Conservation (phyloP, 345 rosid species). For the Gossypium australe region DNA sequence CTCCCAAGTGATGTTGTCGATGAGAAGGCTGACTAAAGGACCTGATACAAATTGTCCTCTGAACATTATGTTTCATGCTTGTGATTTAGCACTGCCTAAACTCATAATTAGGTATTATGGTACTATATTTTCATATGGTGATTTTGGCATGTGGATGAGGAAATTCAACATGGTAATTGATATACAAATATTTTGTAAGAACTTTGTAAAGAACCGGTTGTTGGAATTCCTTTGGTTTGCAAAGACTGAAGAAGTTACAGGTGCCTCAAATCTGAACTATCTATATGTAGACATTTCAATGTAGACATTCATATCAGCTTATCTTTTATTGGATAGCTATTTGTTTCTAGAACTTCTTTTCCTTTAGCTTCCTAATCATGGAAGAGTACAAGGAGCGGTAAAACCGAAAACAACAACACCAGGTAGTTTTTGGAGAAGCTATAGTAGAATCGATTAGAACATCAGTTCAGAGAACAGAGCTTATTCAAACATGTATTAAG, state of each 20-base stretch:
- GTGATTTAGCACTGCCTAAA: background rate
- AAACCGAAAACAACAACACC: background rate
- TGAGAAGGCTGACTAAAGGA: constrained; percentile 24
- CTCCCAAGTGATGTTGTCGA: constrained; percentile 39
- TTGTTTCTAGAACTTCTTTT: background rate
- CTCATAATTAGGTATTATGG: background rate
- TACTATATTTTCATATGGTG: background rate
- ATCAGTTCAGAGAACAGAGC: background rate
- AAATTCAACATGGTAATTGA: background rate
- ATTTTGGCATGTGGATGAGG: background rate
- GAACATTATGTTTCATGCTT: constrained; percentile 6
- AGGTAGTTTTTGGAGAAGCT: background rate
- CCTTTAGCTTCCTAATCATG: background rate
- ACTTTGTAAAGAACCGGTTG: background rate
- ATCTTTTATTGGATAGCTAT: background rate
- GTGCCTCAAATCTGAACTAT: background rate
- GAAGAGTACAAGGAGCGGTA: background rate
- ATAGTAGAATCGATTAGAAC: background rate
- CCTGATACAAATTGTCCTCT: constrained; percentile 11
- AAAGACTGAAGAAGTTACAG: background rate
- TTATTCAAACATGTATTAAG: background rate
- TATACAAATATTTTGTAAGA: background rate
- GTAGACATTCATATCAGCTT: background rate
- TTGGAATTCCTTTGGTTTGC: background rate
- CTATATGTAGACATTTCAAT: background rate